phyloP scores from a whole-genome alignment of 2,329 filamentous ascomycete species.

The Calonectria henricotiae region DNA sequence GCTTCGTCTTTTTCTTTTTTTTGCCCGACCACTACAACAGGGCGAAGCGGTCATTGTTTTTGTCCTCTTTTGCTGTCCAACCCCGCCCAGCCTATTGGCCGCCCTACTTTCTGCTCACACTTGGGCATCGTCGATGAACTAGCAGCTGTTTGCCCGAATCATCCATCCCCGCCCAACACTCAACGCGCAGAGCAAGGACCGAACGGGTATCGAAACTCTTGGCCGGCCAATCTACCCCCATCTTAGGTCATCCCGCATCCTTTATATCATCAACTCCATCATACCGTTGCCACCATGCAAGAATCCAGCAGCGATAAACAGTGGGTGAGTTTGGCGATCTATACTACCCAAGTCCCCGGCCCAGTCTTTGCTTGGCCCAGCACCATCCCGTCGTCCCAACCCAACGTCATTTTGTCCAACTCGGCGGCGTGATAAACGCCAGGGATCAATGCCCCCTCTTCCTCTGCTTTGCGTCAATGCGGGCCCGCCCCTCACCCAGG shows the following conservation, averaged over 20 bases:
- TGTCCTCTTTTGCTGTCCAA: neutral
- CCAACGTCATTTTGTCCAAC: slow-evolving; percentile 48
- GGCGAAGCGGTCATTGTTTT: neutral
- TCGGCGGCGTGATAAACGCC: slow-evolving; percentile 38
- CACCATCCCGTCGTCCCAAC: slow-evolving; percentile 31
- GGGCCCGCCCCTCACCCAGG: slow-evolving; percentile 37
- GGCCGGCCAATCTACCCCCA: slow-evolving; percentile 19
- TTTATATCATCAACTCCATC: slow-evolving; percentile 26
- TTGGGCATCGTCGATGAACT: slow-evolving; percentile 4
- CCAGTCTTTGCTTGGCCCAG: slow-evolving; percentile 40
- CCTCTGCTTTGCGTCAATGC: slow-evolving; percentile 47
- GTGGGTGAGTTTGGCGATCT: slow-evolving; percentile 61
- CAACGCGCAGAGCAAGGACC: neutral
- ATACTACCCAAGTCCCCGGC: slow-evolving; percentile 33
- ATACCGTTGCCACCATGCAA: slow-evolving; percentile 41
- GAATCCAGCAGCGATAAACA: slow-evolving; percentile 62
- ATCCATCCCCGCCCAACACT: slow-evolving; percentile 28
- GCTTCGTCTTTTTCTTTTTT: neutral
- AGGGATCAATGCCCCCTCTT: slow-evolving; percentile 44
- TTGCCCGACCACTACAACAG: neutral
- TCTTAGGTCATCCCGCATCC: slow-evolving; percentile 11
- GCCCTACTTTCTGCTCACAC: slow-evolving; percentile 1
- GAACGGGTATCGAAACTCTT: slow-evolving; percentile 3
- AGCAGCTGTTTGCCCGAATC: slow-evolving; percentile 4
- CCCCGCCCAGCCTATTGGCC: neutral